Evolutionary conservation across 257 asterid species (phyloP), one percentile per base, ranked within the genome.

Genomic region (Solanum commersonii): DNA sequence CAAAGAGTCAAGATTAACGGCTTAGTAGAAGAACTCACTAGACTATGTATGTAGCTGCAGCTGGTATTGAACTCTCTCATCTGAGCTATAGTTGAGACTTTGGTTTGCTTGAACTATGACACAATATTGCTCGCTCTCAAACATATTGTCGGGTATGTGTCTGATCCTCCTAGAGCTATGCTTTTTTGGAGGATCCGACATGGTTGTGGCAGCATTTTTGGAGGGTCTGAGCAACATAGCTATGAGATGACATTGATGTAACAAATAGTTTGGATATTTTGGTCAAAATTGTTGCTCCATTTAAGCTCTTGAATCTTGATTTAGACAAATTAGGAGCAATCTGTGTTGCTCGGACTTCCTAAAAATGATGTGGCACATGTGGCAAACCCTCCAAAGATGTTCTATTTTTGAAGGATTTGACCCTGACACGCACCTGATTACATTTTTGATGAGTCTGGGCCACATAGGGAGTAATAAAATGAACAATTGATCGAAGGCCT

Each of bases 361-460:
- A 29, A 29, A 70, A 70, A 31, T 29, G 77, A 27, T 14, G 22
- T 29, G 22, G 74, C 20, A 27, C 37, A 27, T 13, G 22, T 27
- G 23, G 76, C 23, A 29, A 8, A 70, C 38, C 76, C 38, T 70
- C 23, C 38, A 70, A 29, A 15, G 14, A 0, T 29, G 11, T 18
- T 2, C 0, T 70, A 0, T 20, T 1, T 70, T 29, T 70, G 77
- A 20, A 70, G 77, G 77, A 70, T 70, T 1, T 70, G 38, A 3
- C 6, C 0, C 29, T 60, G 29, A 20, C 25, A 20, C 5, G 0
- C 23, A 6, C 76, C 5, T 0, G 0, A 1, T 14, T 0, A 14
- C 37, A 29, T 56, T 6, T 73, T 34, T 73, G 49, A 23, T 35
- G 82, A 42, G 29, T 10, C 31, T 1, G 1, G 37, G 29, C 31